Evolutionary conservation across 2,329 filamentous ascomycete genomes (phyloP).

Genomic region (Pseudogymnoascus sp.): DNA sequence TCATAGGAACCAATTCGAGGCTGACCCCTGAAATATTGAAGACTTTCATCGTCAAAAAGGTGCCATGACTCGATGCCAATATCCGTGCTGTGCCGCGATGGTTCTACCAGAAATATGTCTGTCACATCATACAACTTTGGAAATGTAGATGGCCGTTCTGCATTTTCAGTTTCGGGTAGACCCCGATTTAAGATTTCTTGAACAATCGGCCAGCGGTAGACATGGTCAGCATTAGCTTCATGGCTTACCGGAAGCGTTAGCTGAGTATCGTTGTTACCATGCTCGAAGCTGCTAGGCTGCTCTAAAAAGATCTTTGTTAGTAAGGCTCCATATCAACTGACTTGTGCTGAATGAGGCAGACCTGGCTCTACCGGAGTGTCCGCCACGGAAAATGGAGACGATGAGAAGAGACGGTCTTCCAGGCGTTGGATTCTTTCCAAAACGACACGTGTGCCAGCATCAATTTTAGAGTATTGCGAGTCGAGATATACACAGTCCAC

Average conservation of each 20-base stretch:
- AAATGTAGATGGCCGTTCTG: not conserved
- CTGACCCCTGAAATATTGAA: not conserved
- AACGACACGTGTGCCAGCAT: slow-evolving; percentile 26
- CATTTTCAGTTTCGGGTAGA: not conserved
- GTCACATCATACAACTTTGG: slow-evolving; percentile 9
- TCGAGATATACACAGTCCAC: slow-evolving; percentile 29
- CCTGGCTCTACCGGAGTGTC: not conserved
- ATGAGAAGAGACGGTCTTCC: slow-evolving; percentile 23
- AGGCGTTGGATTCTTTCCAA: slow-evolving; percentile 28
- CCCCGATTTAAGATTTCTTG: slow-evolving; percentile 15
- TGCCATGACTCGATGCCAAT: slow-evolving; percentile 16
- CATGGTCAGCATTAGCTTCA: slow-evolving; percentile 23
- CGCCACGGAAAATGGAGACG: slow-evolving; percentile 9
- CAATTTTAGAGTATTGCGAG: slow-evolving; percentile 25
- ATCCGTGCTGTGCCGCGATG: not conserved
- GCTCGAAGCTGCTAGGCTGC: not conserved
- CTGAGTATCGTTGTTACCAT: slow-evolving; percentile 14
- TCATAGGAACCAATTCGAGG: not conserved
- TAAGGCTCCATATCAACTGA: not conserved
- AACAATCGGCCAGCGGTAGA: slow-evolving; percentile 22
- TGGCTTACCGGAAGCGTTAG: slow-evolving; percentile 18
- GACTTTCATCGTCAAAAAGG: slow-evolving; percentile 13
- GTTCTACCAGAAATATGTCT: not conserved
- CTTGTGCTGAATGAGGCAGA: not conserved
- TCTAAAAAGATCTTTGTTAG: not conserved